Evolutionary conservation across 768 basidiomycete genomes (phyloP), one percentile per base, ranked within the genome.

Genomic region (Mycena vitilis): DNA sequence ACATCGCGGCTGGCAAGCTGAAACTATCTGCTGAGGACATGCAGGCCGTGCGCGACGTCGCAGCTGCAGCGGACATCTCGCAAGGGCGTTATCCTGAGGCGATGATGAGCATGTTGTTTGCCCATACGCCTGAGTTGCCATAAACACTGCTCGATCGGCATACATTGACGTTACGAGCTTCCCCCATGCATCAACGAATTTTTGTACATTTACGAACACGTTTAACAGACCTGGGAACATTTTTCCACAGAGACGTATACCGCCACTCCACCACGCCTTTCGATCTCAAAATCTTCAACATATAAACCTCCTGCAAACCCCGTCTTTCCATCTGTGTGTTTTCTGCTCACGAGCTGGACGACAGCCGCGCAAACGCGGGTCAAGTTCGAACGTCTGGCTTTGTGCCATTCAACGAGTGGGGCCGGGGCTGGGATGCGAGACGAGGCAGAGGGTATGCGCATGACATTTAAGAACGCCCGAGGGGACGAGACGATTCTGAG

Each of bases 41-140:
- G 23, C 18, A 38, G 47, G 60, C 60, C 0, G 60, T 68, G 13
- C 44, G 60, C 1, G 61, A 47, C 4, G 34, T 68, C 16, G 60
- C 66, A 2, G 52, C 23, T 2, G 38, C 44, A 42, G 64, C 53
- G 45, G 65, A 53, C 22, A 18, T 18, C 6, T 34, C 48, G 7
- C 23, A 51, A 6, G 57, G 65, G 11, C 47, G 65, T 0, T 60
- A 65, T 36, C 58, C 58, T 16, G 53, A 25, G 34, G 51, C 9
- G 12, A 53, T 60, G 58, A 4, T 25, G 42, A 42, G 37, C 30
- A 58, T 60, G 51, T 54, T 66, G 52, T 66, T 66, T 13, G 51
- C 47, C 0, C 58, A 66, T 22, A 66, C 65, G 30, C 58, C 58
- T 15, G 45, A 13, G 20, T 20, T 47, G 45, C 3, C 18, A 16